A percentile compares a stretch with the other conserved stretches of the same genome.
phyloP scores from a whole-genome alignment of 495 filamentous ascomycete species.

The Neurospora hispaniola region DNA sequence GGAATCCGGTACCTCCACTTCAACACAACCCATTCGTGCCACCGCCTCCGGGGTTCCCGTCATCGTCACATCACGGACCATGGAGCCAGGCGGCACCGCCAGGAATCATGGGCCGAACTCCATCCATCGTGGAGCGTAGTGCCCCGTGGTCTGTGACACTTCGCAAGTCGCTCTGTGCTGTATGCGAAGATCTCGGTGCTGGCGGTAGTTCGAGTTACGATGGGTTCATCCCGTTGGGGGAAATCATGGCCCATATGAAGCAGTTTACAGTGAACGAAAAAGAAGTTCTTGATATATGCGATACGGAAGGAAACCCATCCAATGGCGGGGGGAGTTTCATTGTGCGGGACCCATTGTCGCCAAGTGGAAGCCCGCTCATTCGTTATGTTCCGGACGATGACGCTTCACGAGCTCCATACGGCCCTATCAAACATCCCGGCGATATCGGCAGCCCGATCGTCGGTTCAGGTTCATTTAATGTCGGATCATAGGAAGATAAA shows the following conservation, averaged over 20 bases:
- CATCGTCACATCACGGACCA: conserved; percentile 7
- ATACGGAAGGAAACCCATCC: conserved; percentile 74
- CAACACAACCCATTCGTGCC: conserved; percentile 12
- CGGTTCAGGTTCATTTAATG: conserved; percentile 4
- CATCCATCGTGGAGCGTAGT: conserved; percentile 3
- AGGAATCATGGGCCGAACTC: conserved; percentile 18
- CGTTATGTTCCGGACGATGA: conserved; percentile 40
- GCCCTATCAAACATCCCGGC: conserved; percentile 40
- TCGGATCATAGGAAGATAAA: not conserved
- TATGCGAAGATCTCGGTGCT: conserved; percentile 36
- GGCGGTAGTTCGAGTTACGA: conserved; percentile 25
- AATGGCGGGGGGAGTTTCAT: conserved; percentile 86
- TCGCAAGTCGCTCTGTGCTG: conserved; percentile 39
- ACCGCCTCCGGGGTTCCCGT: conserved; percentile 13
- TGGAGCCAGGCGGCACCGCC: conserved; percentile 22
- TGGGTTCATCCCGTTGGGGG: conserved; percentile 56
- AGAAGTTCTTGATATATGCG: conserved; percentile 81
- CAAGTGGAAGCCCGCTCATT: conserved; percentile 46
- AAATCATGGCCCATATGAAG: conserved; percentile 57
- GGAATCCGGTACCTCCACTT: conserved; percentile 12
- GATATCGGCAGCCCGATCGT: conserved; percentile 41
- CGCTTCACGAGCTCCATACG: conserved; percentile 17
- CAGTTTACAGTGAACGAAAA: conserved; percentile 49
- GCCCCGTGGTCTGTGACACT: conserved; percentile 35
- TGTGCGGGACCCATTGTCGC: conserved; percentile 37